A percentile compares a stretch with the other conserved stretches of the same genome.
These are phyloP conservation scores for Apiospora aurea DNA, from an alignment of 2,329 filamentous ascomycete genomes.

Conservation along the genomic window DNA sequence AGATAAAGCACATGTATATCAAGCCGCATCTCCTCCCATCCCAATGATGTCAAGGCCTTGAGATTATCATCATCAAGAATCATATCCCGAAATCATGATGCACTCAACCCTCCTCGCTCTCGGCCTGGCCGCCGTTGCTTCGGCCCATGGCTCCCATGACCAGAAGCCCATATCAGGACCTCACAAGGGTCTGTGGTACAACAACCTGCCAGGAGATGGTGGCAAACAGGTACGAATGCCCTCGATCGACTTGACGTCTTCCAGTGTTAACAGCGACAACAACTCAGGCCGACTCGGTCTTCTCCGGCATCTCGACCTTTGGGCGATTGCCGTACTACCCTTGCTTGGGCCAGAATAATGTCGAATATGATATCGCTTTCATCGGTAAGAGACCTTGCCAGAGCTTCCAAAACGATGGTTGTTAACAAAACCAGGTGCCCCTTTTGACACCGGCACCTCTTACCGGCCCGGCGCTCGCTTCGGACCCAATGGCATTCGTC, in stretches of 20 bases:
- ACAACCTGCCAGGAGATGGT: constrained; percentile 80
- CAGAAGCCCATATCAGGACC: constrained; percentile 71
- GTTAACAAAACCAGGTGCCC: constrained; percentile 62
- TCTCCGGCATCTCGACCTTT: constrained; percentile 88
- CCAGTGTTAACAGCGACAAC: constrained; percentile 17
- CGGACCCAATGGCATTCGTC: constrained; percentile 83
- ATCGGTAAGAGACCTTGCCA: constrained; percentile 61
- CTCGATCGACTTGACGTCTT: constrained; percentile 17
- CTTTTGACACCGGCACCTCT: constrained; percentile 86
- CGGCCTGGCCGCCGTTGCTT: constrained; percentile 56
- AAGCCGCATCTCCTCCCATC: no score
- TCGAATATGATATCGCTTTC: constrained; percentile 86
- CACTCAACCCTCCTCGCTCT: constrained; percentile 41
- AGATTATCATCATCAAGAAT: background rate
- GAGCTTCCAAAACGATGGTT: constrained; percentile 3
- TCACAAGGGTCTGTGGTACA: constrained; percentile 82
- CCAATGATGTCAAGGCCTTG: no score
- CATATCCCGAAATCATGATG: background rate
- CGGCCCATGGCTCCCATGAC: constrained; percentile 64
- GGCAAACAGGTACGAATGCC: constrained; percentile 72
- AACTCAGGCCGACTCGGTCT: constrained; percentile 80
- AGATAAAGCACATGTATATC: background rate
- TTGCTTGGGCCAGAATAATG: constrained; percentile 73
- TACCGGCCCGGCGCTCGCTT: constrained; percentile 86
- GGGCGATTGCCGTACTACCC: constrained; percentile 80